phyloP scores from a whole-genome alignment of 2,329 filamentous ascomycete species.

The Escovopsis weberi region DNA sequence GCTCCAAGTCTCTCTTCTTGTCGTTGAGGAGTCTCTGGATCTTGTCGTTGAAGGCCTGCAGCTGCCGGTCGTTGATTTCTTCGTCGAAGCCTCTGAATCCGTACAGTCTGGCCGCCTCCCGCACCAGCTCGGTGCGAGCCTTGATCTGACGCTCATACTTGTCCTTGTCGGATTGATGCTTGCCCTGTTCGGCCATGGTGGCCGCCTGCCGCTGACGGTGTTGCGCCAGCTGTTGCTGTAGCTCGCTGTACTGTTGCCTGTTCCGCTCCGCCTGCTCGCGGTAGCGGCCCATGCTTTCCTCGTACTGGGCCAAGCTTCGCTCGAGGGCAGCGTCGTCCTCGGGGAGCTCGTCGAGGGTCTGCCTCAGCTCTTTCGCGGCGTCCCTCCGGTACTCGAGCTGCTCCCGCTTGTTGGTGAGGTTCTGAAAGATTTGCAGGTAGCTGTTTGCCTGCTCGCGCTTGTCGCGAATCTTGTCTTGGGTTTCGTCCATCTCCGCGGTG shows the following conservation, averaged over 20 bases:
- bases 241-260: slow-evolving; percentile 47
- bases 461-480: slow-evolving; percentile 42
- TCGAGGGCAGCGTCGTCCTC: slow-evolving; percentile 68
- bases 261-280: slow-evolving; percentile 47
- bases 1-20: slow-evolving; percentile 65
- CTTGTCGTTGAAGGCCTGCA: slow-evolving; percentile 62
- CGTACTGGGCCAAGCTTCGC: slow-evolving; percentile 59
- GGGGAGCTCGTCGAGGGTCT: slow-evolving; percentile 59
- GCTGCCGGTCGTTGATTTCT: slow-evolving; percentile 57
- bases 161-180: slow-evolving; percentile 71
- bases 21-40: slow-evolving; percentile 63
- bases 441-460: slow-evolving; percentile 60
- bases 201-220: slow-evolving; percentile 32
- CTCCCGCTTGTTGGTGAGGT: slow-evolving; percentile 62
- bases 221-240: slow-evolving; percentile 36
- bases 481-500: slow-evolving; percentile 45
- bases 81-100: slow-evolving; percentile 75
- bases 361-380: slow-evolving; percentile 54
- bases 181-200: slow-evolving; percentile 55
- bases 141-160: slow-evolving; percentile 70
- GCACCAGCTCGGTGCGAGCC: slow-evolving; percentile 58
- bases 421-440: slow-evolving; percentile 59
- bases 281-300: slow-evolving; percentile 55
- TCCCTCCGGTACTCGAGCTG: slow-evolving; percentile 56
- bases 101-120: slow-evolving; percentile 60